These are phyloP conservation scores for Coleophoma crateriformis DNA, from an alignment of 2,329 filamentous ascomycete genomes.

Conservation along the genomic window DNA sequence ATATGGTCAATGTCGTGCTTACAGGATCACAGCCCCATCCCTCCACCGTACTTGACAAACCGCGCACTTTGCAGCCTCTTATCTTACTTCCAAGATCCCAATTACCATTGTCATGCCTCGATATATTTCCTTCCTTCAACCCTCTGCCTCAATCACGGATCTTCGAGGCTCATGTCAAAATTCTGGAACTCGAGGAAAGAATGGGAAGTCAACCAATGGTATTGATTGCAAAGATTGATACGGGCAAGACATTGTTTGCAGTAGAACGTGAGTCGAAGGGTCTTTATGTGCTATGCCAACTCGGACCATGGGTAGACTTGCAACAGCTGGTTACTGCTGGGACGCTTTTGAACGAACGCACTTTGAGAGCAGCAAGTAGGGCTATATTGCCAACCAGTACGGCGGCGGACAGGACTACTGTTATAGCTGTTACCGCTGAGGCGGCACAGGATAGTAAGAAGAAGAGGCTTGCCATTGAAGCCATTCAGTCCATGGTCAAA, in stretches of 20 bases:
- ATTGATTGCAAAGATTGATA: slow-evolving; percentile 55
- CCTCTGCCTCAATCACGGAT: slow-evolving; percentile 47
- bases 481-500: slow-evolving; percentile 55
- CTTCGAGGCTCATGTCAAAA: slow-evolving; percentile 57
- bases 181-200: slow-evolving; percentile 58
- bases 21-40: slow-evolving; percentile 44
- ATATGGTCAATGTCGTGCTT: too few relatives aligned
- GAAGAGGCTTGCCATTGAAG: slow-evolving; percentile 55
- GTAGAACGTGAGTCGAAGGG: slow-evolving; percentile 59
- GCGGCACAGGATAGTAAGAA: slow-evolving; percentile 34
- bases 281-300: slow-evolving; percentile 62
- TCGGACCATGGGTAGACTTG: slow-evolving; percentile 62
- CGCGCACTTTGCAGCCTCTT: slow-evolving; percentile 51
- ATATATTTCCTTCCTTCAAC: slow-evolving; percentile 44
- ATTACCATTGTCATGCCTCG: slow-evolving; percentile 56
- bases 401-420: background rate
- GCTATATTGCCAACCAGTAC: background rate
- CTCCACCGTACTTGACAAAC: slow-evolving; percentile 43
- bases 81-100: slow-evolving; percentile 58
- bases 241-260: slow-evolving; percentile 48
- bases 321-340: slow-evolving; percentile 45
- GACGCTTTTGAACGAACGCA: slow-evolving; percentile 35
- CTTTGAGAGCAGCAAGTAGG: slow-evolving; percentile 21
- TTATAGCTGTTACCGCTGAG: slow-evolving; percentile 10
- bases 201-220: slow-evolving; percentile 48